These are phyloP conservation scores for Sporisorium graminicola DNA, from an alignment of 1,284 basidiomycete genomes.

Conservation along the genomic window DNA sequence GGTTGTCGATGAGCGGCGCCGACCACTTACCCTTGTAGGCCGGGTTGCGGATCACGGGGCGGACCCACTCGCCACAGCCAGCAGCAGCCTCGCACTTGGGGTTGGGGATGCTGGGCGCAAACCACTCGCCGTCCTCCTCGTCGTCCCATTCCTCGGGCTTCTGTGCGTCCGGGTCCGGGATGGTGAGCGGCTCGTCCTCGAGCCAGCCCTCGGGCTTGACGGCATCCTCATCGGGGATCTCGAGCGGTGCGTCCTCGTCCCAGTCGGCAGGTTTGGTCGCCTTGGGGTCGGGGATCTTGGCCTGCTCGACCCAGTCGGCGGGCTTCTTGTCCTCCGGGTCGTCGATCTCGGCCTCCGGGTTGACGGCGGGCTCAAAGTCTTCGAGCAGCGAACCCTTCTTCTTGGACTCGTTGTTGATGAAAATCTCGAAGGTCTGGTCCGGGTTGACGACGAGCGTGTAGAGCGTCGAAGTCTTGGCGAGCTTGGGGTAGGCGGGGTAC, in stretches of 20 bases:
- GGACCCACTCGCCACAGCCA: constrained; percentile 93
- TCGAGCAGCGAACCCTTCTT: constrained; percentile 85
- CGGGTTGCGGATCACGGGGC: constrained; percentile 93
- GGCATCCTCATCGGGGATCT: constrained; percentile 85
- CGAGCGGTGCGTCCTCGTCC: constrained; percentile 66
- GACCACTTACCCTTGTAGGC: constrained; percentile 97
- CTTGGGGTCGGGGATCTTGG: constrained; percentile 85
- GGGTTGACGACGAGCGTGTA: constrained; percentile 80
- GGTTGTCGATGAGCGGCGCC: constrained; percentile 82
- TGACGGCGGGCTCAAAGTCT: constrained; percentile 94
- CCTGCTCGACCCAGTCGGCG: constrained; percentile 89
- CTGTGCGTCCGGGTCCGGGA: constrained; percentile 92
- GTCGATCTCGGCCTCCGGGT: constrained; percentile 91
- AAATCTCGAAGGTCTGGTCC: constrained; percentile 93
- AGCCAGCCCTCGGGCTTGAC: constrained; percentile 95
- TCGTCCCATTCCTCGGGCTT: constrained; percentile 99
- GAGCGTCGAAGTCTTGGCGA: constrained; percentile 65
- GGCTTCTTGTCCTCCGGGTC: constrained; percentile 93
- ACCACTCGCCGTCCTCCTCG: constrained; percentile 99
- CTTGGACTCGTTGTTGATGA: constrained; percentile 83
- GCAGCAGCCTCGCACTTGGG: constrained; percentile 86
- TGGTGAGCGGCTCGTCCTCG: constrained; percentile 82
- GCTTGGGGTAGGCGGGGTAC: constrained; percentile 80
- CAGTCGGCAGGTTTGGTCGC: constrained; percentile 75
- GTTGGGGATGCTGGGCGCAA: constrained; percentile 82